Base-by-base conservation (phyloP, 306 rosid species). In the Cucumis cinereus region DNA sequence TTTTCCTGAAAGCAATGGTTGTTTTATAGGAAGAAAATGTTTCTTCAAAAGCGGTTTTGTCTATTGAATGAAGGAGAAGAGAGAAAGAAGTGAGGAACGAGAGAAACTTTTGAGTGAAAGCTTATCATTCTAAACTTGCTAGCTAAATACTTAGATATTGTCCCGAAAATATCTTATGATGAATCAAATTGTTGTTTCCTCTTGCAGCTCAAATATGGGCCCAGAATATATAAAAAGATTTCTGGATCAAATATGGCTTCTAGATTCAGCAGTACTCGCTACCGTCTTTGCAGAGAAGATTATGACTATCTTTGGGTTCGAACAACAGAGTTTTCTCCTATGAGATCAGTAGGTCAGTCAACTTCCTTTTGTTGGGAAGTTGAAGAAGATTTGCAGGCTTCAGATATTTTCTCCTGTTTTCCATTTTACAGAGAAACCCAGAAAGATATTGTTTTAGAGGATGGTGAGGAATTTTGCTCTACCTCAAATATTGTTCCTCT, bases 291-390 rank as follows among this genome's bases (percentile, higher is more conserved):
- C 80, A 90, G 86, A 87, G 97, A 91, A 54, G 93, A 93, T 79
- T 82, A 77, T 64, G 91, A 86, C 62, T 89, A 84, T 88, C 81
- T 78, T 54, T 93, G 98, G 98, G 89, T 90, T 80, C 91, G 97
- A 10, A 82, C 93, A 2, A 88, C 93, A 0, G 98, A 93, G 77
- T 90, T 93, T 74, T 84, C 97, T 1, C 66, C 78, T 19, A 54
- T 63, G 16, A 91, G 87, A 78, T 83, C 98, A 20, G 70, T 93
- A 49, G 98, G 96, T 23, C 90, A 86, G 60, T 82, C 97, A 33
- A 91, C 93, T 9, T 77, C 93, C 1, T 85, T 90, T 77, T 90
- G 86, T 66, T 94, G 92, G 97, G 90, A 86, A 73, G 78, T 87
- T 77, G 87, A 71, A 77, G 93, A 89, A 55, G 85, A 81, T n/a